Conservation (phyloP, 495 filamentous ascomycete genomes). For the Neurospora discreta region DNA sequence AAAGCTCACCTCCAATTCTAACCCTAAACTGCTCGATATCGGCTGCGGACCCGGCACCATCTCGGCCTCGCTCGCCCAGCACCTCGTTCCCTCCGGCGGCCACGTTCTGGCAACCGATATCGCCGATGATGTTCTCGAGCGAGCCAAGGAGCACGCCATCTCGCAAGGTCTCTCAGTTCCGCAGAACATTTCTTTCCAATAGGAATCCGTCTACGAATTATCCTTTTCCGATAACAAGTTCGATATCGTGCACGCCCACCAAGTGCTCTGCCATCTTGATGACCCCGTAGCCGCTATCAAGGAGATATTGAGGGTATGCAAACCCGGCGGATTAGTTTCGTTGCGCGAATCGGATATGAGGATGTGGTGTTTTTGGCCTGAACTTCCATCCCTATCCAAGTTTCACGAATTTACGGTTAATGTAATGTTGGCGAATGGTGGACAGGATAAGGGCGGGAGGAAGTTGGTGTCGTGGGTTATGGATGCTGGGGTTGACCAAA, state of each 20-base stretch:
- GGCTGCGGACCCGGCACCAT: constrained; percentile 31
- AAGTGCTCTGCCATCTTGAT: constrained; percentile 29
- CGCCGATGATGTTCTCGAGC: constrained; percentile 22
- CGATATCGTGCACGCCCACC: constrained; percentile 30
- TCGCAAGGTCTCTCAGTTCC: constrained; percentile 11
- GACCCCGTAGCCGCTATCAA: constrained; percentile 24
- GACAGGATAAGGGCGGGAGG: constrained; percentile 22
- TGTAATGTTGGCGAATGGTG: constrained; percentile 19
- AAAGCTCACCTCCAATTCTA: constrained; percentile 14
- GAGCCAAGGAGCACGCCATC: constrained; percentile 19
- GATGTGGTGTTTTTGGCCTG: constrained; percentile 27
- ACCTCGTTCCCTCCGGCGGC: constrained; percentile 23
- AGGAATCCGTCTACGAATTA: constrained; percentile 24
- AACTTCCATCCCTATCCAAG: constrained; percentile 19
- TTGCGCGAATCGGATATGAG: constrained; percentile 28
- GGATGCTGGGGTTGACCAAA: constrained; percentile 26
- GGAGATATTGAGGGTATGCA: constrained; percentile 35
- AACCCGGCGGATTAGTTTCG: constrained; percentile 31
- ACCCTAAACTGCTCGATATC: constrained; percentile 26
- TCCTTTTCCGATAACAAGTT: constrained; percentile 31
- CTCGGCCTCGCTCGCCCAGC: constrained; percentile 24
- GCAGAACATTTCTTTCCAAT: constrained; percentile 28
- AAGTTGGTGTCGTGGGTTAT: constrained; percentile 33
- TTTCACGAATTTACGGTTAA: constrained; percentile 23
- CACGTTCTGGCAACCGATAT: constrained; percentile 33